These are phyloP conservation scores for Suillus variegatus DNA, from an alignment of 768 basidiomycete genomes.

Conservation along the genomic window DNA sequence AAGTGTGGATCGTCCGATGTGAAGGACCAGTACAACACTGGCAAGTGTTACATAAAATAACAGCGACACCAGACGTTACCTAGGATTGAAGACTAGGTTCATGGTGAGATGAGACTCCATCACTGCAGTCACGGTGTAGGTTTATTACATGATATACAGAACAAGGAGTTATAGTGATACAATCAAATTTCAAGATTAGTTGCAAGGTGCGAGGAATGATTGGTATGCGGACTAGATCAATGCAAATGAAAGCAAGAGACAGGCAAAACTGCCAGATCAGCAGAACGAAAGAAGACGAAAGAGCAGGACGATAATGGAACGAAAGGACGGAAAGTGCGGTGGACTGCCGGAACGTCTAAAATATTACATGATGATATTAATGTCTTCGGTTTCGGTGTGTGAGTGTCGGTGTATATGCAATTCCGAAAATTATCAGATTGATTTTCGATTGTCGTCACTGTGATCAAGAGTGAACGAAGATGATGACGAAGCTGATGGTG, in stretches of 20 bases:
- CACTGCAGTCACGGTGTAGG: background rate
- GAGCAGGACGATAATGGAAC: constrained; percentile 1
- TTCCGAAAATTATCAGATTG: constrained; percentile 7
- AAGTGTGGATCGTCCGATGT: constrained; percentile 63
- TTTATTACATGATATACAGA: constrained; percentile 1
- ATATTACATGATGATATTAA: background rate
- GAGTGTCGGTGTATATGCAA: background rate
- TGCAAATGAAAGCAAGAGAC: constrained; percentile 11
- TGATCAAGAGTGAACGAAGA: constrained; percentile 3
- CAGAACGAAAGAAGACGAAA: background rate
- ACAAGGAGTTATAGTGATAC: background rate
- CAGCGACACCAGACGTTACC: background rate
- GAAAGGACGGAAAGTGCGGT: background rate
- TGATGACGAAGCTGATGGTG: constrained; percentile 10
- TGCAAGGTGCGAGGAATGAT: constrained; percentile 2
- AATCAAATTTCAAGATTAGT: background rate
- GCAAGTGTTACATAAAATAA: constrained; percentile 48
- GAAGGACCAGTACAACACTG: constrained; percentile 62
- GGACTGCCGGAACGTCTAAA: background rate
- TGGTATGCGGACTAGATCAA: constrained; percentile 15
- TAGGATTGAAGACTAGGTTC: background rate
- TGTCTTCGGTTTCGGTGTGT: background rate
- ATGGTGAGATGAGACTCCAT: background rate
- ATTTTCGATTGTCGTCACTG: constrained; percentile 11
- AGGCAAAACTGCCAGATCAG: background rate